A percentile compares a stretch with the other conserved stretches of the same genome.
These are phyloP conservation scores for Mycena amicta DNA, from an alignment of 768 basidiomycete genomes.

Conservation along the genomic window DNA sequence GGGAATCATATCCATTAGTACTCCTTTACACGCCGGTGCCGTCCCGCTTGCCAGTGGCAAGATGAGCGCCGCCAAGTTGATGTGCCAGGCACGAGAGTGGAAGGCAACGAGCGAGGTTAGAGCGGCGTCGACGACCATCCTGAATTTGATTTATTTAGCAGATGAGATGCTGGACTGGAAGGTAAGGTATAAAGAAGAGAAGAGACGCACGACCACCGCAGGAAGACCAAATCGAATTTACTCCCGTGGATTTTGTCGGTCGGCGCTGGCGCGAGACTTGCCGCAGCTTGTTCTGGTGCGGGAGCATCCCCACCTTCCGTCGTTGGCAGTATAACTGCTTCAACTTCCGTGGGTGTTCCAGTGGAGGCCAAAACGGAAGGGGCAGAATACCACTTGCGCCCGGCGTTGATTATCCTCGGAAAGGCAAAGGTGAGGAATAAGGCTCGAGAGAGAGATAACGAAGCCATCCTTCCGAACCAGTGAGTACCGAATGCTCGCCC, in stretches of 20 bases:
- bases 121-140: conserved; percentile 12
- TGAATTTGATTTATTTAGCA: no score
- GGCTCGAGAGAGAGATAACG: conserved; percentile 17
- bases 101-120: conserved; percentile 14
- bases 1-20: conserved; percentile 17
- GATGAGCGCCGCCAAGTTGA: conserved; percentile 10
- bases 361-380: no score
- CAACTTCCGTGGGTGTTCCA: not conserved
- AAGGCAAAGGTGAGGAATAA: conserved; percentile 19
- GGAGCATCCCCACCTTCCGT: not conserved
- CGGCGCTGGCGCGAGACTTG: not conserved
- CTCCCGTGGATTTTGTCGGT: conserved; percentile 3
- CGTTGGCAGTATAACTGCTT: not conserved
- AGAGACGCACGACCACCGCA: conserved; percentile 14
- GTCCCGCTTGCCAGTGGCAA: conserved; percentile 17
- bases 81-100: conserved; percentile 1
- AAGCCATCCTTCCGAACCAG: conserved; percentile 4
- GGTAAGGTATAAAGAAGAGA: not conserved
- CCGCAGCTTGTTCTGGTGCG: not conserved
- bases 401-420: conserved; percentile 10
- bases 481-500: not conserved
- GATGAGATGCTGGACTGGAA: no score
- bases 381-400: not conserved
- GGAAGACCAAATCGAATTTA: conserved; percentile 15
- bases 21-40: conserved; percentile 17